Base-by-base conservation (phyloP, 2,329 filamentous ascomycete genomes). In the Claviceps sp. region DNA sequence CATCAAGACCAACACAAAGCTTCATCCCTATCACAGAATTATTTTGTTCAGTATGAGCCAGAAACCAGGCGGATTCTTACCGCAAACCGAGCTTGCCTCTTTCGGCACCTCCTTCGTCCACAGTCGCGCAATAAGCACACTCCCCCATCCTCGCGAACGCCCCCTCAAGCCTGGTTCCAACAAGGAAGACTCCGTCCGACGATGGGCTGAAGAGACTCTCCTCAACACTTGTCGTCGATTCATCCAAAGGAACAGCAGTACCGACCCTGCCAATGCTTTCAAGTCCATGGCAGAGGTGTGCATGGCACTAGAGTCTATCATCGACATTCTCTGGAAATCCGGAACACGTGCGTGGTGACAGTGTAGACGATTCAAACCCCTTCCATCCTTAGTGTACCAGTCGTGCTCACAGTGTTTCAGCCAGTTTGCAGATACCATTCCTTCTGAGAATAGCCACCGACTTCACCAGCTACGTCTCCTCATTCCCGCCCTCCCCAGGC, bases 251-350 rank as follows among this genome's bases (percentile, higher is more conserved):
- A 75, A 76, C 51, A 71, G 72, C 43, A 63, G 67, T 0, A 63
- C 69, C 0, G 69, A 73, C 40, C 68, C 69, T 3, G 68, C 61
- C 4, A 76, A 79, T 53, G 67, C 72, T 22, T 82, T 80, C 61
- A 66, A 72, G 51, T 78, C 68, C 50, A 86, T 91, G 64, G 73
- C 71, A 48, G 84, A 90, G 61, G 77, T 88, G 4, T 87, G 81
- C 51, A 78, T 72, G 52, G 88, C 95, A 61, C 67, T 95, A 1
- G 85, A 90, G 52, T 74, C 75, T 5, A 64, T 95, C 13, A 70
- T 95, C 16, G 85, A 94, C 65, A 77, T 94, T 7, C 69, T 95
- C 5, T 97, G 91, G 91, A 77, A 88, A 22, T 88, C 84, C 34
- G 88, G 86, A 9, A 95, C 90, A 22, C 88, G 88, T 89, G 73